Conservation (phyloP, 2,329 filamentous ascomycete species). For the Talaromyces sp. region DNA sequence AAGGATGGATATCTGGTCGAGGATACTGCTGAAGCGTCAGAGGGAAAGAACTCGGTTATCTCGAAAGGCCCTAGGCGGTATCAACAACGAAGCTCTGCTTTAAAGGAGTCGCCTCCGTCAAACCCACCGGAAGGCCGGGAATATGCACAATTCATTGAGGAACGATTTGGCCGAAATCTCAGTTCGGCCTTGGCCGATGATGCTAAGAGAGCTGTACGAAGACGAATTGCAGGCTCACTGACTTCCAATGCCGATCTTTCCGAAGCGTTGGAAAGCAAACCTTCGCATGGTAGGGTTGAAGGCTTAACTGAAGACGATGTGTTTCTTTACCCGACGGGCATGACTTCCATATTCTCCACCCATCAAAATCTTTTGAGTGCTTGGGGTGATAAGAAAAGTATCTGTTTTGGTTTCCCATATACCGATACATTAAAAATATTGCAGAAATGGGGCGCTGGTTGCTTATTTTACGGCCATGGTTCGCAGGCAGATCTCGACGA, state of each 20-base stretch:
- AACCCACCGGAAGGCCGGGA: conserved; percentile 53
- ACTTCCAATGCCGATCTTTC: conserved; percentile 65
- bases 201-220: conserved; percentile 78
- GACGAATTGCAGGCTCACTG: conserved; percentile 83
- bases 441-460: conserved; percentile 89
- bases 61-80: conserved; percentile 77
- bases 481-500: conserved; percentile 76
- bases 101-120: conserved; percentile 30
- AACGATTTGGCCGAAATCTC: conserved; percentile 88
- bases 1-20: conserved; percentile 63
- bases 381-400: conserved; percentile 63
- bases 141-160: conserved; percentile 78
- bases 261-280: conserved; percentile 49
- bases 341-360: conserved; percentile 91
- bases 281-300: conserved; percentile 30
- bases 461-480: conserved; percentile 79
- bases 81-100: conserved; percentile 58
- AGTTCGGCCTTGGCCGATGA: conserved; percentile 72
- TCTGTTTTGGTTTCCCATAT: conserved; percentile 96
- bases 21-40: conserved; percentile 27
- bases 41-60: conserved; percentile 29
- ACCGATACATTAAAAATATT: conserved; percentile 94
- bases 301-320: conserved; percentile 81
- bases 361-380: conserved; percentile 69
- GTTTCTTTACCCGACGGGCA: conserved; percentile 81